Evolutionary conservation across 129 eudicot genomes (phyloP).

Genomic region (Tagetes patula): DNA sequence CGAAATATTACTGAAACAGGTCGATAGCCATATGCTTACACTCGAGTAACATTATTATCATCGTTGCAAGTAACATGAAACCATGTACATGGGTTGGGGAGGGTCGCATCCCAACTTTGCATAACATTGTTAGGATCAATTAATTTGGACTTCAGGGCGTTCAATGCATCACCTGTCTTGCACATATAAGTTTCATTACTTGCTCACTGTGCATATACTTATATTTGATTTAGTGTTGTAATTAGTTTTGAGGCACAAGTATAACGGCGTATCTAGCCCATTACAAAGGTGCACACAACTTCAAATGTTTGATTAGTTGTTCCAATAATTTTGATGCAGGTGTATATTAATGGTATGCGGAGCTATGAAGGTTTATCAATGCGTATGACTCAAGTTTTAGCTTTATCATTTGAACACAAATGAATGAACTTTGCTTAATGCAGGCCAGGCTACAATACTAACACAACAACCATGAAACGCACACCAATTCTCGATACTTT

Average conservation of each 20-base stretch:
- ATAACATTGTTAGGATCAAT: conserved; percentile 64
- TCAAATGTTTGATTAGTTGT: background rate
- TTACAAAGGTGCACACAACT: background rate
- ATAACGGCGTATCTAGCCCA: background rate
- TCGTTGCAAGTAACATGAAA: conserved; percentile 75
- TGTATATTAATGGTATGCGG: no score
- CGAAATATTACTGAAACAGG: background rate
- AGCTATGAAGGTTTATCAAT: no score
- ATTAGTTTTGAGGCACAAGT: background rate
- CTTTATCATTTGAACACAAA: background rate
- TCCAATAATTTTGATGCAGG: background rate
- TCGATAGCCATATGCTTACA: conserved; percentile 39
- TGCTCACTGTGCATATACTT: background rate
- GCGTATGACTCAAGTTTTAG: background rate
- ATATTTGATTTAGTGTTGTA: background rate
- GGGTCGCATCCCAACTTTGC: conserved; percentile 84
- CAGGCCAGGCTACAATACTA: background rate
- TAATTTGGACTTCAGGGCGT: conserved; percentile 48
- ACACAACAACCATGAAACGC: background rate
- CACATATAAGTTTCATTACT: conserved; percentile 18
- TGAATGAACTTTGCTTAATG: background rate
- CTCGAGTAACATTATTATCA: conserved; percentile 65
- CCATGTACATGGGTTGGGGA: conserved; percentile 88
- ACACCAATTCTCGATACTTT: no score
- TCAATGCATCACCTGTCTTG: conserved; percentile 70